Conservation (phyloP, 345 rosid genomes). For the Mallotus nudiflorus region DNA sequence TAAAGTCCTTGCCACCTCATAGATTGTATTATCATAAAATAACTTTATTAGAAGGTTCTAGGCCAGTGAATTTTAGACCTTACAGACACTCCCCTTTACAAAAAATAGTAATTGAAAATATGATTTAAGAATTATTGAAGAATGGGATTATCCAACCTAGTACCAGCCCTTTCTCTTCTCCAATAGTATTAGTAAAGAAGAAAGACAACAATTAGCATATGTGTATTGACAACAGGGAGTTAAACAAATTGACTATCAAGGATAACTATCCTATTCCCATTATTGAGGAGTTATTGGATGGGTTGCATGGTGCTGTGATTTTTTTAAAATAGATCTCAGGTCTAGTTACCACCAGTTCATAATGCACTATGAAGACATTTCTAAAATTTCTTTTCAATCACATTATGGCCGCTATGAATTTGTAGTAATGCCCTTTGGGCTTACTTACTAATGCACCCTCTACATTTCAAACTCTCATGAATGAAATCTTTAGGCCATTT, state of each 20-base stretch:
- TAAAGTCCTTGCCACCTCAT: too few relatives aligned
- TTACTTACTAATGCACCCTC: background rate
- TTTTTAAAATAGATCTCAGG: background rate
- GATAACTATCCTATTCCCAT: background rate
- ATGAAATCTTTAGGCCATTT: background rate
- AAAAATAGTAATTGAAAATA: too few relatives aligned
- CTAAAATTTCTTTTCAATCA: background rate
- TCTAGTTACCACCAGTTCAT: background rate
- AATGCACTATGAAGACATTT: background rate
- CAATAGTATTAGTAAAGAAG: background rate
- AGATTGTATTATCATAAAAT: too few relatives aligned
- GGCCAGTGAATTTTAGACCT: too few relatives aligned
- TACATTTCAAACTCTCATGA: background rate
- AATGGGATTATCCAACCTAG: background rate
- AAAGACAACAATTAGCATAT: background rate
- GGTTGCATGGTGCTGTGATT: background rate
- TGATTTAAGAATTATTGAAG: background rate
- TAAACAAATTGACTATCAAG: background rate
- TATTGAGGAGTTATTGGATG: background rate
- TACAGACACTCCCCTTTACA: too few relatives aligned
- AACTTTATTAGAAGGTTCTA: too few relatives aligned
- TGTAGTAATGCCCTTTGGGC: background rate
- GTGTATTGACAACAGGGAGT: too few relatives aligned
- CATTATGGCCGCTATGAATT: background rate
- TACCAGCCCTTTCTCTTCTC: background rate